phyloP scores from a whole-genome alignment of 2,329 filamentous ascomycete species.

The Magnaporthiopsis rhizophila region DNA sequence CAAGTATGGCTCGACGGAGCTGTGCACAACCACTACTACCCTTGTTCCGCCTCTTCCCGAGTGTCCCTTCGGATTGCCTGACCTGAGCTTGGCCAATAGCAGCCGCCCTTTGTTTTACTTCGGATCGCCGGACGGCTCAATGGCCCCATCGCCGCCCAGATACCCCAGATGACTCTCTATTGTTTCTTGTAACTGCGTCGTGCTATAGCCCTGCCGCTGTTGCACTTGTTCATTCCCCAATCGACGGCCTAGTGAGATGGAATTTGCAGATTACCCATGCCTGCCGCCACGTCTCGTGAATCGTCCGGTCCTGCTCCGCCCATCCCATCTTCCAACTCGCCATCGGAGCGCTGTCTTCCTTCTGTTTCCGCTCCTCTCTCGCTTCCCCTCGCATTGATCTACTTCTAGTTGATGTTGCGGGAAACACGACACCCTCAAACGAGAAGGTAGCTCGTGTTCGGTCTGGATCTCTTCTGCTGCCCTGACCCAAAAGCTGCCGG shows the following conservation, averaged over 20 bases:
- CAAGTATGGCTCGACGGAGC: neutral
- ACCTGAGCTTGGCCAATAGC: neutral
- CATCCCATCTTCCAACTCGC: neutral
- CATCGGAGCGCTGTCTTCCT: neutral
- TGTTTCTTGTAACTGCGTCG: neutral
- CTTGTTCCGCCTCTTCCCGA: neutral
- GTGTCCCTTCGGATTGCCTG: too few species aligned
- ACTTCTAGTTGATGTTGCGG: neutral
- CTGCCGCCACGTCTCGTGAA: neutral
- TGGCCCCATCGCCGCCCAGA: neutral
- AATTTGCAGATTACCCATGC: neutral
- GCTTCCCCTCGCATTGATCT: neutral
- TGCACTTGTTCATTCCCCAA: neutral
- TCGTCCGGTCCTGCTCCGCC: neutral
- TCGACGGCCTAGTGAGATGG: neutral
- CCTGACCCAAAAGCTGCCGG: neutral
- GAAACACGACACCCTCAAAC: neutral
- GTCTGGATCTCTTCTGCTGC: neutral
- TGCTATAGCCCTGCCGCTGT: neutral
- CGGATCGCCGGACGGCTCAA: neutral
- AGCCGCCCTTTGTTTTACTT: neutral
- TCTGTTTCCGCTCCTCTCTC: neutral
- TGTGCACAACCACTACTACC: neutral
- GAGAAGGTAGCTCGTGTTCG: neutral
- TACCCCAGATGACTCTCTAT: neutral